phyloP scores from a whole-genome alignment of 2,329 filamentous ascomycete species.

The Aphanocladium album region DNA sequence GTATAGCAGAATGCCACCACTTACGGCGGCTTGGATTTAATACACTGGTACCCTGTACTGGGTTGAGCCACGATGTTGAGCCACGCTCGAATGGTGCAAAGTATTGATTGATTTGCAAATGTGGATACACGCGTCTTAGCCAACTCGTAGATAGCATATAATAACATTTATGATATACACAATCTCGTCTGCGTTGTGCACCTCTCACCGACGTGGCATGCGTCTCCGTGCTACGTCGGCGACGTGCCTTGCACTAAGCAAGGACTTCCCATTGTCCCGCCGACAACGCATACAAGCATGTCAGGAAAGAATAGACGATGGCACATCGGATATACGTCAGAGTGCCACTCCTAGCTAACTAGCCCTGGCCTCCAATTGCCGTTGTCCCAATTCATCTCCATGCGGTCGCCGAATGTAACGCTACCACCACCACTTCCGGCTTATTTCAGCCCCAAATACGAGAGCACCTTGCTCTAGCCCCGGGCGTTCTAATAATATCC shows the following conservation, averaged over 20 bases:
- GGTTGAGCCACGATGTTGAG: not conserved
- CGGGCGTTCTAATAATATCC: not conserved
- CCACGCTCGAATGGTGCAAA: not conserved
- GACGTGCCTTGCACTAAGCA: no score
- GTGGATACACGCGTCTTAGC: no score
- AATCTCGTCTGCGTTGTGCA: no score
- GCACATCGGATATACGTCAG: not conserved
- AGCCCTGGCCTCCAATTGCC: not conserved
- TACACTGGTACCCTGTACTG: not conserved
- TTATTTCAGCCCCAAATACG: conserved; percentile 1
- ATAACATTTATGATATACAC: no score
- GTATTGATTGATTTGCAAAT: not conserved
- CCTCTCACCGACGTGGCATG: no score
- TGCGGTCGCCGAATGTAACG: not conserved
- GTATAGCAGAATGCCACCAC: not conserved
- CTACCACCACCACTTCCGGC: not conserved
- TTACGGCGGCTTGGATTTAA: not conserved
- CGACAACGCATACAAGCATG: no score
- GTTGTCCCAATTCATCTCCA: not conserved
- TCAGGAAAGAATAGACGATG: not conserved
- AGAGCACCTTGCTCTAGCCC: not conserved
- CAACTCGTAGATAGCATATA: no score
- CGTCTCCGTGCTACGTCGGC: no score
- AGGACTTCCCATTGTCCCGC: no score
- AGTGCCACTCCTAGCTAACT: not conserved